A percentile compares a stretch with the other conserved stretches of the same genome.
Conservation (phyloP, 345 rosid species). For the Draba incana region DNA sequence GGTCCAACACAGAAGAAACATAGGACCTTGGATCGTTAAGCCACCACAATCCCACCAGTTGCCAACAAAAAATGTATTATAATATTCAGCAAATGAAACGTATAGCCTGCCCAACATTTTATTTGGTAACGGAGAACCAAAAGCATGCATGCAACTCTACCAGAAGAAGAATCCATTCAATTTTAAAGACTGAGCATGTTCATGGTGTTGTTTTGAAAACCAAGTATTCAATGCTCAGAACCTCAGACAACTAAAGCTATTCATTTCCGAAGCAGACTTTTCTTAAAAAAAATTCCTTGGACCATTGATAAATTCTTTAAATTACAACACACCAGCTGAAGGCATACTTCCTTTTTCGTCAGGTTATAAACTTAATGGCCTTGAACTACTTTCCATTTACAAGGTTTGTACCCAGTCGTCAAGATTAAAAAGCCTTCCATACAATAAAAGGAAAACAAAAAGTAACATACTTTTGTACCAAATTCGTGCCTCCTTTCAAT, state of each 20-base stretch:
- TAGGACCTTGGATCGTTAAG: slow-evolving; percentile 12
- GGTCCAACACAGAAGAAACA: slow-evolving; percentile 11
- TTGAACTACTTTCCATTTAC: slow-evolving; percentile 4
- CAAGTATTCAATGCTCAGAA: background rate
- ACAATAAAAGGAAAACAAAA: background rate
- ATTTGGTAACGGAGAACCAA: background rate
- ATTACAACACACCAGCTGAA: background rate
- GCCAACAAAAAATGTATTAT: background rate
- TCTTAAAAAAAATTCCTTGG: background rate
- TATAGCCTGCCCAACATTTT: slow-evolving; percentile 13
- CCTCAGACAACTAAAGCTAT: slow-evolving; percentile 1
- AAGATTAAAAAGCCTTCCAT: slow-evolving; percentile 12
- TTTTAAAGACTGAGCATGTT: slow-evolving; percentile 1
- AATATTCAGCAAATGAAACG: slow-evolving; percentile 17
- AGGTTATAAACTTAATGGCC: slow-evolving; percentile 10
- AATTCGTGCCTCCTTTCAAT: slow-evolving; percentile 67
- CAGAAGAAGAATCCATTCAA: slow-evolving; percentile 8
- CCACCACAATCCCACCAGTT: slow-evolving; percentile 12
- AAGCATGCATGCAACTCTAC: slow-evolving; percentile 1
- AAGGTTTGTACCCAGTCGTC: slow-evolving; percentile 6
- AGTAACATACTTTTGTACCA: slow-evolving; percentile 79
- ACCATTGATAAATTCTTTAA: slow-evolving; percentile 3
- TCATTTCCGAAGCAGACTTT: background rate
- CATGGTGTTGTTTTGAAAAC: background rate
- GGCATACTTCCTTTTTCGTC: slow-evolving; percentile 12